These are phyloP conservation scores for Leccinum subrobustum DNA, from an alignment of 1,284 basidiomycete genomes.

Conservation along the genomic window DNA sequence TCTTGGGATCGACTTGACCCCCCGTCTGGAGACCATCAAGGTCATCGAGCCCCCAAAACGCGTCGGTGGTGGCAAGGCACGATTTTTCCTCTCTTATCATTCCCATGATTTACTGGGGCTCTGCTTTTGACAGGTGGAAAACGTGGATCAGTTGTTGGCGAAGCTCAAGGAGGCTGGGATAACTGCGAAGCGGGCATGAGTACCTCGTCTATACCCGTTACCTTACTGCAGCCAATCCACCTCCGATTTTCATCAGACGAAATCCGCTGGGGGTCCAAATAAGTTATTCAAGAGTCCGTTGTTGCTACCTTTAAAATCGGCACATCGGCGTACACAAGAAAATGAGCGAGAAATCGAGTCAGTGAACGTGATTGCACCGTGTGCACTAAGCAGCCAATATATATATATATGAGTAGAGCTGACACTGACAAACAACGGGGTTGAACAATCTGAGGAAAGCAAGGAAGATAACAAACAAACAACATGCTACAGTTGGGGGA, in stretches of 20 bases:
- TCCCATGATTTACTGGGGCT: background rate
- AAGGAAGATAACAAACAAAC: constrained; percentile 9
- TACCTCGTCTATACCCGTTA: constrained; percentile 11
- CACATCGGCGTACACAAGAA: constrained; percentile 17
- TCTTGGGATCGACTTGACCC: constrained; percentile 80
- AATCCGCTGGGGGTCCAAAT: background rate
- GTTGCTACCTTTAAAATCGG: constrained; percentile 3
- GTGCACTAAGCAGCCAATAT: constrained; percentile 18
- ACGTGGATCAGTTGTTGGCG: constrained; percentile 86
- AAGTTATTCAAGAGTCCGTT: constrained; percentile 20
- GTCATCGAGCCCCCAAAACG: constrained; percentile 92
- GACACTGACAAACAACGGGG: constrained; percentile 6
- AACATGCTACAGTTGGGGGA: constrained; percentile 27
- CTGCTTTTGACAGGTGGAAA: constrained; percentile 54
- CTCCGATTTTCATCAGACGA: background rate
- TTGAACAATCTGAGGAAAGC: constrained; percentile 12
- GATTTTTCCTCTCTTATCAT: constrained; percentile 7
- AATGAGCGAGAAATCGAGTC: constrained; percentile 1
- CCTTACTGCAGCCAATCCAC: background rate
- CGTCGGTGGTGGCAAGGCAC: constrained; percentile 88
- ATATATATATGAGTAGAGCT: constrained; percentile 28
- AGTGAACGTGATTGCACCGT: constrained; percentile 10
- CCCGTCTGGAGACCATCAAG: constrained; percentile 84
- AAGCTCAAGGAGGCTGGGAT: constrained; percentile 93
- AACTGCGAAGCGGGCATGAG: constrained; percentile 39